A percentile compares a stretch with the other conserved stretches of the same genome.
phyloP scores from a whole-genome alignment of 1,284 basidiomycete species.

The Sanghuangporus sanghuang region DNA sequence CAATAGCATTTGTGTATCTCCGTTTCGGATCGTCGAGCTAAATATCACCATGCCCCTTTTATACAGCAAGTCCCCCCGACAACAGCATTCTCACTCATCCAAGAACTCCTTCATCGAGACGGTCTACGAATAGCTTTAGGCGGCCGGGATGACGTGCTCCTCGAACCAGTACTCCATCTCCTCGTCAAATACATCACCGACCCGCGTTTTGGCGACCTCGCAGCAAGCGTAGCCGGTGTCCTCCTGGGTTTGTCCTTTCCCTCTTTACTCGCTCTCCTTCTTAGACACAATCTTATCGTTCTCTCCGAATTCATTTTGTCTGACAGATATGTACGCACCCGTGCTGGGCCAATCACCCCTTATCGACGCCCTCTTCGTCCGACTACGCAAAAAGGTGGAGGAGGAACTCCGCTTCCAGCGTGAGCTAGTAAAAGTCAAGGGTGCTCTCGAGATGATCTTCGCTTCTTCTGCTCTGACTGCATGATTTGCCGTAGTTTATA shows the following conservation, averaged over 20 bases:
- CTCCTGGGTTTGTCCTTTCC: conserved; percentile 62
- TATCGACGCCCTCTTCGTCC: conserved; percentile 84
- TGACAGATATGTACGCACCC: conserved; percentile 83
- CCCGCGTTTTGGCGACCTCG: conserved; percentile 87
- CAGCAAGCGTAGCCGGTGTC: conserved; percentile 76
- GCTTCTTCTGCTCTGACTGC: conserved; percentile 47
- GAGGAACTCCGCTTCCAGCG: conserved; percentile 90
- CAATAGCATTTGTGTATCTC: neutral
- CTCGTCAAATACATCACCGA: conserved; percentile 85
- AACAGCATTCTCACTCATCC: conserved; percentile 87
- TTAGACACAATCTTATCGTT: conserved; percentile 14
- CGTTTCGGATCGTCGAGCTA: neutral
- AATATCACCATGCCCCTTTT: neutral
- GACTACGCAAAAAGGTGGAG: conserved; percentile 77
- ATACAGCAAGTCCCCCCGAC: conserved; percentile 71
- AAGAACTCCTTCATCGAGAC: conserved; percentile 92
- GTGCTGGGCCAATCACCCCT: conserved; percentile 92
- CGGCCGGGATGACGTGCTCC: conserved; percentile 89
- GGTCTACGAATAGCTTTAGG: conserved; percentile 83
- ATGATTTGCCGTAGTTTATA: neutral
- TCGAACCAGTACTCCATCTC: conserved; percentile 87
- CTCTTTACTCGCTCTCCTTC: neutral
- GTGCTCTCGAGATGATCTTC: conserved; percentile 91
- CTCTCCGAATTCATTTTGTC: neutral
- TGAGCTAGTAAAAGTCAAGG: conserved; percentile 80